These are phyloP conservation scores for Agaricus blazei DNA, from an alignment of 768 basidiomycete genomes.

Conservation along the genomic window DNA sequence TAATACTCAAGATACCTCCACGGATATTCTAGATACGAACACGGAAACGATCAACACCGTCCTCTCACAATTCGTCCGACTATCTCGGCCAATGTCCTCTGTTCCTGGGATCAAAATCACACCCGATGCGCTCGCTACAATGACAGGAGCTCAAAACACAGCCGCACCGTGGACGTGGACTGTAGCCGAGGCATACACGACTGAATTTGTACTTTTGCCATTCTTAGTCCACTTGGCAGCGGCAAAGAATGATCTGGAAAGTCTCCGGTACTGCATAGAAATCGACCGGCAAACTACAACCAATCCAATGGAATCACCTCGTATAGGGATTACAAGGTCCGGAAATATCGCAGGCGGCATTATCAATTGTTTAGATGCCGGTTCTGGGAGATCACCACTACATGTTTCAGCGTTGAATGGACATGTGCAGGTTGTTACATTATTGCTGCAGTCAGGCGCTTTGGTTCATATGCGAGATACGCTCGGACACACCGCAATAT, in stretches of 20 bases:
- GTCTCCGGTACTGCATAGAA: conserved; percentile 56
- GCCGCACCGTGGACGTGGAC: conserved; percentile 77
- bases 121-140: conserved; percentile 32
- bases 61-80: conserved; percentile 63
- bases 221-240: conserved; percentile 78
- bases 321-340: conserved; percentile 12
- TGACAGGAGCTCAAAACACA: conserved; percentile 31
- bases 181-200: conserved; percentile 65
- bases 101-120: conserved; percentile 30
- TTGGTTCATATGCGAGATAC: conserved; percentile 77
- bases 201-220: conserved; percentile 68
- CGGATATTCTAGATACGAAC: conserved; percentile 35
- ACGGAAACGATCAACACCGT: conserved; percentile 60
- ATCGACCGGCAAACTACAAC: conserved; percentile 17
- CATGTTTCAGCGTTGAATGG: conserved; percentile 78
- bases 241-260: conserved; percentile 61
- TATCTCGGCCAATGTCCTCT: conserved; percentile 38
- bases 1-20: conserved; percentile 24
- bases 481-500: conserved; percentile 79
- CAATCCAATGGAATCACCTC: conserved; percentile 15
- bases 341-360: conserved; percentile 58
- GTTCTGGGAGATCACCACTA: conserved; percentile 70
- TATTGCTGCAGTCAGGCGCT: conserved; percentile 68
- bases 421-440: conserved; percentile 33
- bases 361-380: conserved; percentile 65